phyloP scores from a whole-genome alignment of 1,284 basidiomycete species.

The Neonothopanus nambi region DNA sequence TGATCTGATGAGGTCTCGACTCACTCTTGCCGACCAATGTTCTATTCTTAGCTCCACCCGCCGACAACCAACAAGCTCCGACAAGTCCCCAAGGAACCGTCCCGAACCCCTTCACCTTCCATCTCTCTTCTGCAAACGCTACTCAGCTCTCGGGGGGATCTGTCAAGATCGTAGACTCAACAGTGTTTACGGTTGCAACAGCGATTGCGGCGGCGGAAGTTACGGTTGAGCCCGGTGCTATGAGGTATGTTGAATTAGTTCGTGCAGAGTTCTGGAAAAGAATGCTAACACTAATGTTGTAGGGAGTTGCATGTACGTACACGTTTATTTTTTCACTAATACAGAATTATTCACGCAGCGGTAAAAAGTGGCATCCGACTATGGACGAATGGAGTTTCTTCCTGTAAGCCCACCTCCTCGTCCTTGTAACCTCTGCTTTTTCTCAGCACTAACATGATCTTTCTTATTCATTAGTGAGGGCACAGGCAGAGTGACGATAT shows the following conservation, averaged over 20 bases:
- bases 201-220: conserved; percentile 69
- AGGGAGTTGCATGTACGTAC: conserved; percentile 47
- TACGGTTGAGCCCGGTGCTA: conserved; percentile 65
- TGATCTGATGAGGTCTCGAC: conserved; percentile 32
- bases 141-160: conserved; percentile 58
- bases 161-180: conserved; percentile 64
- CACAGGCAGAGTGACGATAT: conserved; percentile 59
- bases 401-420: conserved; percentile 37
- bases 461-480: conserved; percentile 45
- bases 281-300: too few species aligned
- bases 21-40: conserved; percentile 3
- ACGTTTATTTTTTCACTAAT: background rate
- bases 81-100: conserved; percentile 52
- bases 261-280: too few species aligned
- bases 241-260: conserved; percentile 42
- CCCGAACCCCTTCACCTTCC: conserved; percentile 53
- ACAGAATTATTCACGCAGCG: background rate
- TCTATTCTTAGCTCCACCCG: conserved; percentile 34
- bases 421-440: background rate
- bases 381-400: conserved; percentile 69
- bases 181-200: conserved; percentile 45
- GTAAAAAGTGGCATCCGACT: conserved; percentile 77
- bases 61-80: conserved; percentile 39
- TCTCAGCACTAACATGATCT: conserved; percentile 3
- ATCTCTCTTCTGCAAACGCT: conserved; percentile 50